Evolutionary conservation across 179 eudicot genomes (phyloP).

Genomic region (Camellia oleifera): DNA sequence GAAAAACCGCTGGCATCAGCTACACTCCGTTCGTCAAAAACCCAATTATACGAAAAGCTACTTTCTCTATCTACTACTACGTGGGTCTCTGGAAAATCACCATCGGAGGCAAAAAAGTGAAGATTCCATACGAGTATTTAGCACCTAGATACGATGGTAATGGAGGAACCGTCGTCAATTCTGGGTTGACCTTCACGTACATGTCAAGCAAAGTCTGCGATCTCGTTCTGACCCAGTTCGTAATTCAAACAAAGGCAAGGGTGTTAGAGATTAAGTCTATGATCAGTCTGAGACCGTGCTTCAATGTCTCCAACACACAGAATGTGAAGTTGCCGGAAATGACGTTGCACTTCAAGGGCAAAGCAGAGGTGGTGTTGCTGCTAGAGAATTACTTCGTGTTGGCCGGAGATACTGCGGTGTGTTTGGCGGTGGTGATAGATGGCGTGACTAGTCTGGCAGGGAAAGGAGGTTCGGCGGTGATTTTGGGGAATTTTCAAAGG

Average conservation of each 20-base stretch:
- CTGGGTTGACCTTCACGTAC: conserved; percentile 43
- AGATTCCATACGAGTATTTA: conserved; percentile 25
- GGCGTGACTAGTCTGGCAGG: conserved; percentile 10
- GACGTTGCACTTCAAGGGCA: conserved; percentile 48
- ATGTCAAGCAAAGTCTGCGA: conserved; percentile 13
- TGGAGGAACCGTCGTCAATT: conserved; percentile 56
- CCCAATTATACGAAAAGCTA: conserved; percentile 21
- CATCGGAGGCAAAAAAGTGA: conserved; percentile 35
- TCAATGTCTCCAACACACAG: conserved; percentile 29
- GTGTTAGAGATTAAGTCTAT: conserved; percentile 19
- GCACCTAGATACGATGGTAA: conserved; percentile 20
- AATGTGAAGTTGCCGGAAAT: conserved; percentile 36
- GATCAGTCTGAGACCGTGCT: conserved; percentile 44
- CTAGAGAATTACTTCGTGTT: conserved; percentile 34
- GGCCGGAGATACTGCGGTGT: conserved; percentile 24
- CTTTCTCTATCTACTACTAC: conserved; percentile 44
- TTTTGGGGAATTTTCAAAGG: conserved; percentile 46
- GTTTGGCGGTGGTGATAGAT: conserved; percentile 41
- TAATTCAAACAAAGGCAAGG: conserved; percentile 25
- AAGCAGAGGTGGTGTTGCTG: conserved; percentile 47
- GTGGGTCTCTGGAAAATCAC: conserved; percentile 32
- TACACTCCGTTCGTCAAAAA: conserved; percentile 43
- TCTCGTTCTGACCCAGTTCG: conserved; percentile 13
- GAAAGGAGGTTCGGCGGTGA: conserved; percentile 37
- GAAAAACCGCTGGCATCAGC: conserved; percentile 20